Base-by-base conservation (phyloP, 306 rosid genomes). In the Sesbania bispinosa region DNA sequence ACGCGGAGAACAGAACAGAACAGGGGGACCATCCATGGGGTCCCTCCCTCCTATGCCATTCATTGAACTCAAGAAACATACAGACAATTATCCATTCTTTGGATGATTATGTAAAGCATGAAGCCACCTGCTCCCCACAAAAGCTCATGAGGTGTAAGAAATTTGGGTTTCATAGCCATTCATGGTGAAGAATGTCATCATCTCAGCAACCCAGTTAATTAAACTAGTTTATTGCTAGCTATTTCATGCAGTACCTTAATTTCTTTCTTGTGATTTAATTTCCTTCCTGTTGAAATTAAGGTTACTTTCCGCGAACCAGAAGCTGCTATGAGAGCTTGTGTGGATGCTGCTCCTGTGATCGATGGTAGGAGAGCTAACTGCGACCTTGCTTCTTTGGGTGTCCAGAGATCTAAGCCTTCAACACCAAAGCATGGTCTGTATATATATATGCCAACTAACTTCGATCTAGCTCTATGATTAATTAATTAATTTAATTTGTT, bases 321-420 rank as follows among this genome's bases (percentile, higher is more conserved):
- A 18, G 90, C 99, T 4, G 99, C 99, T 23, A 89, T 87, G 99
- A 94, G 95, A 74, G 99, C 99, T 66, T 94, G 99, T 45, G 99
- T 94, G 18, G 99, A 94, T 76, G 92, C 99, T 62, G 87, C 99
- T 55, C 99, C 99, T 0, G 96, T 94, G 30, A 94, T 94, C 45
- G 99, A 94, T 47, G 97, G 99, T 0, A 86, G 99, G 59, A 85
- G 96, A 75, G 99, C 99, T 19, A 94, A 94, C 33, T 94, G 99
- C 87, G 91, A 94, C 75, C 99, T 94, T 45, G 99, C 99, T 82
- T 94, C 99, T 79, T 75, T 91, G 80, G 99, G 99, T 50, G 96
- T 92, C 64, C 99, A 94, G 85, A 86, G 99, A 87, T 91, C 99
- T 83, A 94, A 94, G 85, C 99, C 99, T 78, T 94, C 99, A 6